Percentiles rank a stretch among this genome's conserved stretches.
These are phyloP conservation scores for Pisolithus tinctorius DNA, from an alignment of 768 basidiomycete species.

Conservation along the genomic window DNA sequence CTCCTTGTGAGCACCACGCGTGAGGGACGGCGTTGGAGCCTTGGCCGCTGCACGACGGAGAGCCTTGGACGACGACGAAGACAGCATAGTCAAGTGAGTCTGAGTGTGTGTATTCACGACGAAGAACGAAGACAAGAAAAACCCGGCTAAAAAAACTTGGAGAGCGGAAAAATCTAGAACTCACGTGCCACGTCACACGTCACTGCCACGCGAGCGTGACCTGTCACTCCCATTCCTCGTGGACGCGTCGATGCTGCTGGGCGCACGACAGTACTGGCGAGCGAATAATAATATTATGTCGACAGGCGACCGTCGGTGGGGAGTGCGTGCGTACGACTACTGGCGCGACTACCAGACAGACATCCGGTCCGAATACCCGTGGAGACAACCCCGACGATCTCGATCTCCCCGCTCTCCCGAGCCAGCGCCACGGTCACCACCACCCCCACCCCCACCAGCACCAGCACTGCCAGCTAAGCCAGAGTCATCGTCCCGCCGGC, in stretches of 20 bases:
- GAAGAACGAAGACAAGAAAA: conserved; percentile 7
- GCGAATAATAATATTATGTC: too few relatives aligned
- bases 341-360: conserved; percentile 6
- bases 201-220: conserved; percentile 1
- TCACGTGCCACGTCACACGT: conserved; percentile 19
- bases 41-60: conserved; percentile 62
- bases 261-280: too few relatives aligned
- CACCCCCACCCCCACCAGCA: not conserved
- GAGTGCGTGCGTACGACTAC: conserved; percentile 14
- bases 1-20: conserved; percentile 87
- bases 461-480: not conserved
- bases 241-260: too few relatives aligned
- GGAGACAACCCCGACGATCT: not conserved
- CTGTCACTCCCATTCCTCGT: not conserved
- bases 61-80: conserved; percentile 55
- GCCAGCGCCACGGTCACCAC: too few relatives aligned
- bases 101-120: conserved; percentile 7
- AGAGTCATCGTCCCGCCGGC: conserved; percentile 4
- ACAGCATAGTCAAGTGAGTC: conserved; percentile 49
- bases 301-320: too few relatives aligned
- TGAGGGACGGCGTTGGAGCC: conserved; percentile 46
- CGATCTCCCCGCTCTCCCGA: too few relatives aligned
- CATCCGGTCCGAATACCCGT: not conserved
- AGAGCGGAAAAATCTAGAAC: conserved; percentile 27
- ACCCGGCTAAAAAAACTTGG: conserved; percentile 18